Conservation (phyloP, 768 basidiomycete genomes). For the Podaxis pistillaris region DNA sequence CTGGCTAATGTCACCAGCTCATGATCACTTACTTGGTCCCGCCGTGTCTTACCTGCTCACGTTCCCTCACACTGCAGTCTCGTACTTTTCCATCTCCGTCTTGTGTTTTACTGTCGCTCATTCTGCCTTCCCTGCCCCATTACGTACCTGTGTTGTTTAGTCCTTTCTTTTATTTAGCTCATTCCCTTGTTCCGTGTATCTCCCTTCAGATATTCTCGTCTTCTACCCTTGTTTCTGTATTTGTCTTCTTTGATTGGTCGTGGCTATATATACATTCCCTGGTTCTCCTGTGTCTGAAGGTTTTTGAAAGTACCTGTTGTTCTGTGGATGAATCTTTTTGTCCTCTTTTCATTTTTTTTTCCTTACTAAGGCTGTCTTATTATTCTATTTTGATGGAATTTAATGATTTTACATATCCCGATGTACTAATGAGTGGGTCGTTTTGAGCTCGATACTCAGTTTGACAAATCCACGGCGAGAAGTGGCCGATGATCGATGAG, state of each 20-base stretch:
- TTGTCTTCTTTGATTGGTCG: background rate
- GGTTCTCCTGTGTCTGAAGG: background rate
- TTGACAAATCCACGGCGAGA: no score
- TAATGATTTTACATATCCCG: background rate
- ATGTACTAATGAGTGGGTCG: background rate
- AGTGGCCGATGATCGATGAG: no score
- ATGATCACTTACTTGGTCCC: background rate
- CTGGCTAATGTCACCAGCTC: background rate
- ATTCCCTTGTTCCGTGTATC: background rate
- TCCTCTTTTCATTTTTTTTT: background rate
- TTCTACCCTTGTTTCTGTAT: constrained; percentile 7
- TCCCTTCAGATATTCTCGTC: constrained; percentile 12
- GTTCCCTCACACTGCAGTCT: background rate
- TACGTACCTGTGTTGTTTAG: background rate
- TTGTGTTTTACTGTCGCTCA: background rate
- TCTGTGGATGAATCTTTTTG: background rate
- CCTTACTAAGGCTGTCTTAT: background rate
- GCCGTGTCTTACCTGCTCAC: background rate
- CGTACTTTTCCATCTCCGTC: background rate
- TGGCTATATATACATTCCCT: background rate
- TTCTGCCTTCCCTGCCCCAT: background rate
- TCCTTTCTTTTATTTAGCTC: background rate
- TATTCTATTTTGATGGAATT: constrained; percentile 1
- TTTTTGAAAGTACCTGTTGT: background rate
- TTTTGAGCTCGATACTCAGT: background rate